These are phyloP conservation scores for Torulaspora maleeae DNA, from an alignment of 805 yeast species.

Conservation along the genomic window DNA sequence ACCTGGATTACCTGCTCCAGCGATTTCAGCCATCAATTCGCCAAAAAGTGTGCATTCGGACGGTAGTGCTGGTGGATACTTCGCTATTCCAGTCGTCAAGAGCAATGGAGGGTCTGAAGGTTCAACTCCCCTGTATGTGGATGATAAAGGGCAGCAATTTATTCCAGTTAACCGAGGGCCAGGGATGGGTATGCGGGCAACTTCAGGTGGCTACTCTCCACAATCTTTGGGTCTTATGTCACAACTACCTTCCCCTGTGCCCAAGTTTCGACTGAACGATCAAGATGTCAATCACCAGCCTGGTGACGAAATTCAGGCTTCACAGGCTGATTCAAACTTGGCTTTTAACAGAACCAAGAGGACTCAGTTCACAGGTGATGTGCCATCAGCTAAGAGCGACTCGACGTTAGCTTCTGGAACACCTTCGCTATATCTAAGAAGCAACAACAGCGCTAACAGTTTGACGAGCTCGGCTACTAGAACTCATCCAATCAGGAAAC, in stretches of 20 bases:
- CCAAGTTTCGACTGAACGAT: conserved; percentile 22
- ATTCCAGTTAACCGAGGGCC: conserved; percentile 18
- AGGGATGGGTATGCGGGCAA: conserved; percentile 7
- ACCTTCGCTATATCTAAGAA: conserved; percentile 21
- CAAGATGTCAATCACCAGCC: conserved; percentile 13
- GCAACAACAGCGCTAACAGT: conserved; percentile 26
- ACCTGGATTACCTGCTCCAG: conserved; percentile 7
- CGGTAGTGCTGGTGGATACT: conserved; percentile 34
- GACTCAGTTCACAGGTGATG: conserved; percentile 9
- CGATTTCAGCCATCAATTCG: conserved; percentile 19
- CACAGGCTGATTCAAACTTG: conserved; percentile 1
- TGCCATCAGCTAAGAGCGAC: conserved; percentile 11
- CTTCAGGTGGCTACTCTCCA: conserved; percentile 12
- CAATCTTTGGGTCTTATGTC: conserved; percentile 4
- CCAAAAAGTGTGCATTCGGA: conserved; percentile 28
- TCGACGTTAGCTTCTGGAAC: conserved; percentile 1
- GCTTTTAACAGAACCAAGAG: conserved; percentile 15
- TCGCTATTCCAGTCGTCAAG: conserved; percentile 32
- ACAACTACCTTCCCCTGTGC: conserved; percentile 12
- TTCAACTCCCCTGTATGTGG: conserved; percentile 18
- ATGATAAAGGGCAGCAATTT: conserved; percentile 11
- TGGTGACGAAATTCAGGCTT: conserved; percentile 4
- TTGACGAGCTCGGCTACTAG: conserved; percentile 18
- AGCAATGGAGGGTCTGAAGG: conserved; percentile 18
- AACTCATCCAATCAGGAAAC: conserved; percentile 32